Conservation (phyloP, 1,284 basidiomycete genomes). For the Cryptococcus wingfieldii region DNA sequence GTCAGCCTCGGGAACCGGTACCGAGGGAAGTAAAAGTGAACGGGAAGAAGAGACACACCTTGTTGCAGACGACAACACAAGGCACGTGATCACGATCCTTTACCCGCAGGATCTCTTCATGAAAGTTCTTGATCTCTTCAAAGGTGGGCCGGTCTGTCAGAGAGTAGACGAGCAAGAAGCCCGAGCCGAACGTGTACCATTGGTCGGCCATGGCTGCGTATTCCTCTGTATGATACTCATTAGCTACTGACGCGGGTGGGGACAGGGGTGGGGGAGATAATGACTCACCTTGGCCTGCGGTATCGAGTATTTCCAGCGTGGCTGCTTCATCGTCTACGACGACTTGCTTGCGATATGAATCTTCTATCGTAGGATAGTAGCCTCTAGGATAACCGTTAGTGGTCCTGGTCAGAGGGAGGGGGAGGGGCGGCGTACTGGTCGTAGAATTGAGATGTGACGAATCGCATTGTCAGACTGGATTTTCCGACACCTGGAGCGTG, state of each 20-base stretch:
- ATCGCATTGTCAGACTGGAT: constrained; percentile 55
- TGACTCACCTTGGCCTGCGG: constrained; percentile 51
- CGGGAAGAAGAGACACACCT: constrained; percentile 17
- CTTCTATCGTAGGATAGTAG: constrained; percentile 56
- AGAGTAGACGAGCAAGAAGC: constrained; percentile 57
- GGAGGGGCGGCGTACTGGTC: constrained; percentile 49
- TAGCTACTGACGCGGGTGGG: background rate
- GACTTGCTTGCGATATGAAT: constrained; percentile 52
- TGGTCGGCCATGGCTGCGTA: constrained; percentile 55
- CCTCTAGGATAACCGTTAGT: constrained; percentile 14
- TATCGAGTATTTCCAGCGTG: constrained; percentile 56
- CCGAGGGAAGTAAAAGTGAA: background rate
- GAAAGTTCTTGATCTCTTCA: constrained; percentile 53
- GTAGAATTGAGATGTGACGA: constrained; percentile 51
- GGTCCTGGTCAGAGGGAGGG: background rate
- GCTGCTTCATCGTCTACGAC: constrained; percentile 58
- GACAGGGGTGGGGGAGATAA: constrained; percentile 6
- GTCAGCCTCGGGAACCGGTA: background rate
- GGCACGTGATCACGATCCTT: constrained; percentile 56
- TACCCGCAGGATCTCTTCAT: constrained; percentile 53
- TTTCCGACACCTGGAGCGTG: constrained; percentile 51
- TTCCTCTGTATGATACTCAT: constrained; percentile 26
- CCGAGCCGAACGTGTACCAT: constrained; percentile 57
- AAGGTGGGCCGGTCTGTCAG: constrained; percentile 56
- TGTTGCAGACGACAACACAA: constrained; percentile 54